Evolutionary conservation across 192 early-diverging fungal genomes (phyloP), one percentile per base, ranked within the genome.

Genomic region (Helicostylum pulchrum): DNA sequence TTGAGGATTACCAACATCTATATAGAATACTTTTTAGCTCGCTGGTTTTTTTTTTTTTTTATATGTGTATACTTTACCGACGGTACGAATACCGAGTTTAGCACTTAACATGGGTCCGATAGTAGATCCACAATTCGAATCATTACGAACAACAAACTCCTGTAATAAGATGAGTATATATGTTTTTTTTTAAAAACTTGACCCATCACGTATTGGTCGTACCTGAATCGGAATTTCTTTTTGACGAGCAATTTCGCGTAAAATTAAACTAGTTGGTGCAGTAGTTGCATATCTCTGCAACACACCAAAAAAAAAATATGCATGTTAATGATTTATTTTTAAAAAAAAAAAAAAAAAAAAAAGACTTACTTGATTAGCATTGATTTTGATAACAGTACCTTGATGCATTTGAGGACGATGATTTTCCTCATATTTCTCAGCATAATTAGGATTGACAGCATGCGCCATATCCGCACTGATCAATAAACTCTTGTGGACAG

Each of bases 51-150:
- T 20, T 39, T 5, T 0, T 30, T 10, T 23, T 12, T 0, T 26
- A 44, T 43, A 19, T 45, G n/a, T 47, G 23, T 15, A 26, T 14
- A 46, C 60, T 62, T n/a, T 87, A 88, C 90, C 92, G 66, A 99
- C 82, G 19, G 97, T 99, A 61, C 96, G 83, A 45, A 99, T 71
- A 11, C 96, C 96, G n/a, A 99, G 81, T 68, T 96, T 92, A 12
- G 96, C 89, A 73, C 87, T 90, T 19, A 99, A 79, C 87, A 96
- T 91, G 17, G 97, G 96, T 6, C 97, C 97, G 73, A 99, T 99
- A 10, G 96, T 98, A 20, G 91, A 92, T 8, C 97, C 97, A 68
- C 97, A 98, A 7, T 94, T 83, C 57, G 83, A 88, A 73, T 99
- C 97, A 71, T 96, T 97, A 63, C 95, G 82, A 17, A 98, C 89